Evolutionary conservation across 805 yeast species (phyloP).

Genomic region (Sungouiella thailandica): DNA sequence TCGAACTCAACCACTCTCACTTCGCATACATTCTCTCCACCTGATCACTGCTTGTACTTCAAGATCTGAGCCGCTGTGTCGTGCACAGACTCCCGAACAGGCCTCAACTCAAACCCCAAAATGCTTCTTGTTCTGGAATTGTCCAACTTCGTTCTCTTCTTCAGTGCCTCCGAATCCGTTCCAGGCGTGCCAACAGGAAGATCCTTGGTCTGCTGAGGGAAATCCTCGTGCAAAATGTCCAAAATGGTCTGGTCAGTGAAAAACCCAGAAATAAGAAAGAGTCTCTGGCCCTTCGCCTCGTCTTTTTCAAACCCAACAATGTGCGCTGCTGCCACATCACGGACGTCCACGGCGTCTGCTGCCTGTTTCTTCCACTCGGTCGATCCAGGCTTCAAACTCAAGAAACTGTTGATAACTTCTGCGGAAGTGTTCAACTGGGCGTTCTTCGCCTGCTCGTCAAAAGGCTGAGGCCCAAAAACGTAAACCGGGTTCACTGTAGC

Average conservation of each 20-base stretch:
- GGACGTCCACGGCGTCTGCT: constrained; percentile 14
- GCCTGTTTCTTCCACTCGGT: background rate
- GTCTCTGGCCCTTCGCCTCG: constrained; percentile 13
- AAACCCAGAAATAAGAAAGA: constrained; percentile 25
- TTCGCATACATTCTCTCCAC: too few relatives aligned
- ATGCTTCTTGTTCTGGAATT: background rate
- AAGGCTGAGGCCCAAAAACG: constrained; percentile 50
- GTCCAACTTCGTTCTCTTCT: background rate
- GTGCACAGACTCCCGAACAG: background rate
- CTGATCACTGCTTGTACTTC: too few relatives aligned
- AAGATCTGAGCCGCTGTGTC: constrained; percentile 1
- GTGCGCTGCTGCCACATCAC: constrained; percentile 20
- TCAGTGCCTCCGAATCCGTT: background rate
- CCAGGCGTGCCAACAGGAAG: constrained; percentile 28
- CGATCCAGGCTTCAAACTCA: constrained; percentile 1
- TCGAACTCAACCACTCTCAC: too few relatives aligned
- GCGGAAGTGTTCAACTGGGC: constrained; percentile 23
- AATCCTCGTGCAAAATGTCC: constrained; percentile 32
- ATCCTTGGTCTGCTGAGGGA: constrained; percentile 15
- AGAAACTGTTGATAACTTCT: constrained; percentile 4
- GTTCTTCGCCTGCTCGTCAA: constrained; percentile 26
- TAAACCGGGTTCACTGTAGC: constrained; percentile 39
- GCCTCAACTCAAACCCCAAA: constrained; percentile 1
- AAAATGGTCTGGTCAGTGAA: constrained; percentile 31
- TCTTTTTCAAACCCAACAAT: constrained; percentile 17